Conservation (phyloP, 2,329 filamentous ascomycete genomes). For the Xylaria sp. region DNA sequence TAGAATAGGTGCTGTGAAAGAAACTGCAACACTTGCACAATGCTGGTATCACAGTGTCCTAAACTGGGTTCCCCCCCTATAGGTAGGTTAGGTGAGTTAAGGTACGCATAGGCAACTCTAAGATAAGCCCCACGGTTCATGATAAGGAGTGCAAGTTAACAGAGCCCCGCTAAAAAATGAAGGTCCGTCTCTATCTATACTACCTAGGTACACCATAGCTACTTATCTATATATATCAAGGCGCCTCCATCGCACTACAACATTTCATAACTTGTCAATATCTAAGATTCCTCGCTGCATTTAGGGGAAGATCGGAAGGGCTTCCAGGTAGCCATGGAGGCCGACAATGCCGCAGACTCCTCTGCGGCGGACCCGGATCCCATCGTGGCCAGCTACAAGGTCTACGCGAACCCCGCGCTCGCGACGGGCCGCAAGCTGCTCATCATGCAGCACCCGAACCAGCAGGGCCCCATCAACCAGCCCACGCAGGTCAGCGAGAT, state of each 20-base stretch:
- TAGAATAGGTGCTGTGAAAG: too few relatives aligned
- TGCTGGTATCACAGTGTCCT: too few relatives aligned
- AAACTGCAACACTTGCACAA: too few relatives aligned
- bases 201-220: too few relatives aligned
- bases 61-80: too few relatives aligned
- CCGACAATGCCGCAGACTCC: conserved; percentile 29
- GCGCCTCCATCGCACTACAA: neutral
- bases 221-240: neutral
- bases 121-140: conserved; percentile 26
- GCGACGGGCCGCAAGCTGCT: conserved; percentile 73
- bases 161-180: conserved; percentile 22
- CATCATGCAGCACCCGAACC: conserved; percentile 90
- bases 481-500: conserved; percentile 76
- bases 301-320: neutral
- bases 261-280: neutral
- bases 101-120: neutral
- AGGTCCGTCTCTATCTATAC: neutral
- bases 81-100: neutral
- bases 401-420: conserved; percentile 83
- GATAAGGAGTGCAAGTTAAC: conserved; percentile 19
- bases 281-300: neutral
- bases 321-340: conserved; percentile 29
- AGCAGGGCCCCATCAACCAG: conserved; percentile 61
- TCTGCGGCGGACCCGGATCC: conserved; percentile 67
- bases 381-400: conserved; percentile 79